Conservation (phyloP, 1,284 basidiomycete species). For the Naganishia liquefaciens region DNA sequence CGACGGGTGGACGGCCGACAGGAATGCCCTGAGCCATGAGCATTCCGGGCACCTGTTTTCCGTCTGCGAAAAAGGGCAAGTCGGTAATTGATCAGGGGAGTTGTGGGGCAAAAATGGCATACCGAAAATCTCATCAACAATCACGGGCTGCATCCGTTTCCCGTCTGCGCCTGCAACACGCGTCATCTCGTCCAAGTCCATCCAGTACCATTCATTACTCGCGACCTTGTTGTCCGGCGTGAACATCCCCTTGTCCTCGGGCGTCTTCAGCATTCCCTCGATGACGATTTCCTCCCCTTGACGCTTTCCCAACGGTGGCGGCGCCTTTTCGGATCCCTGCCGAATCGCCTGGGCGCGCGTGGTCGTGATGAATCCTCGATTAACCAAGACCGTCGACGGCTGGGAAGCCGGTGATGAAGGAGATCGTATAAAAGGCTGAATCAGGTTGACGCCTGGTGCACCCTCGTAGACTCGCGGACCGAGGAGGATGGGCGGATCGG, state of each 20-base stretch:
- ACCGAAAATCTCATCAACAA: conserved; percentile 85
- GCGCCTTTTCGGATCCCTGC: conserved; percentile 7
- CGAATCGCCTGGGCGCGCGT: conserved; percentile 48
- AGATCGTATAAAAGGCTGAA: conserved; percentile 77
- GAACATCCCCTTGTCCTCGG: conserved; percentile 68
- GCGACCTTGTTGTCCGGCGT: conserved; percentile 84
- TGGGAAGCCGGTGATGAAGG: conserved; percentile 48
- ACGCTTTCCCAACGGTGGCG: conserved; percentile 32
- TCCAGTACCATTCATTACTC: conserved; percentile 87
- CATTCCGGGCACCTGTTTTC: conserved; percentile 66
- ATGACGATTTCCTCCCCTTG: conserved; percentile 47
- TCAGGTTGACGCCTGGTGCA: conserved; percentile 79
- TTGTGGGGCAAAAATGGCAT: conserved; percentile 5
- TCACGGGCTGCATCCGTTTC: conserved; percentile 74
- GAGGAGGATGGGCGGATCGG: conserved; percentile 75
- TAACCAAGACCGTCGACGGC: conserved; percentile 71
- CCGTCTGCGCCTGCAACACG: conserved; percentile 66
- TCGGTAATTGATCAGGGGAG: neutral
- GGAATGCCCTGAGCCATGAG: conserved; percentile 75
- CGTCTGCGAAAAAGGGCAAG: conserved; percentile 61
- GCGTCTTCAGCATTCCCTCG: conserved; percentile 65
- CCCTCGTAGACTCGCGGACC: conserved; percentile 85
- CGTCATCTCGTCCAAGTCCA: conserved; percentile 79
- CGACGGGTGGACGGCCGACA: conserved; percentile 76
- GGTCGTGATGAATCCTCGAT: conserved; percentile 81